These are phyloP conservation scores for Kluyveromyces aestuarii DNA, from an alignment of 805 yeast genomes.

Conservation along the genomic window DNA sequence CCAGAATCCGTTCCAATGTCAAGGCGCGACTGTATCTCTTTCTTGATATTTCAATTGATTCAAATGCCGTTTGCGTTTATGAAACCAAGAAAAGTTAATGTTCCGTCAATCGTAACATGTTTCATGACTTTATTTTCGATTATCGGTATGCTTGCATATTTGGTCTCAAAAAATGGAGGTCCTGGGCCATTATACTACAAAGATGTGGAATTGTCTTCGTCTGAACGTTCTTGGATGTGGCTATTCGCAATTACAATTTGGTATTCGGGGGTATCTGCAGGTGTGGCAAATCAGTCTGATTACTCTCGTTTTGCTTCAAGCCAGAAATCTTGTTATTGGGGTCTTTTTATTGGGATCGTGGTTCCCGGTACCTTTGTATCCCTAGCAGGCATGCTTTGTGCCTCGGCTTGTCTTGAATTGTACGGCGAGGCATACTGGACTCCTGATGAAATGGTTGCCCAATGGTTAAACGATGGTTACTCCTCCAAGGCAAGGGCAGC, in stretches of 20 bases:
- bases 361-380: slow-evolving; percentile 33
- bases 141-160: slow-evolving; percentile 27
- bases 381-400: slow-evolving; percentile 32
- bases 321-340: slow-evolving; percentile 20
- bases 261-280: slow-evolving; percentile 34
- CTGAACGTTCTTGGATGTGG: slow-evolving; percentile 34
- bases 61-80: slow-evolving; percentile 22
- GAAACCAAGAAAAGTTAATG: slow-evolving; percentile 27
- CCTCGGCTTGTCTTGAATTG: slow-evolving; percentile 27
- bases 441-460: slow-evolving; percentile 31
- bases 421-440: slow-evolving; percentile 32
- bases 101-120: slow-evolving; percentile 20
- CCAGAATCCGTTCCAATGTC: slow-evolving; percentile 29
- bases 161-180: slow-evolving; percentile 25
- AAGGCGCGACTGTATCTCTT: slow-evolving; percentile 32
- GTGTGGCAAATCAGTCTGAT: slow-evolving; percentile 34
- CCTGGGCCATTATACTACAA: slow-evolving; percentile 28
- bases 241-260: slow-evolving; percentile 32
- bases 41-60: slow-evolving; percentile 32
- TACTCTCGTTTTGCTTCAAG: slow-evolving; percentile 32
- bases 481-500: slow-evolving; percentile 32
- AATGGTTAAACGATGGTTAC: slow-evolving; percentile 33
- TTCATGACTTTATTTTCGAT: slow-evolving; percentile 23
- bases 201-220: slow-evolving; percentile 15
- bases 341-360: slow-evolving; percentile 28